Evolutionary conservation across 2,329 filamentous ascomycete species (phyloP), one percentile per base, ranked within the genome.

Genomic region (Beauveria sp.): DNA sequence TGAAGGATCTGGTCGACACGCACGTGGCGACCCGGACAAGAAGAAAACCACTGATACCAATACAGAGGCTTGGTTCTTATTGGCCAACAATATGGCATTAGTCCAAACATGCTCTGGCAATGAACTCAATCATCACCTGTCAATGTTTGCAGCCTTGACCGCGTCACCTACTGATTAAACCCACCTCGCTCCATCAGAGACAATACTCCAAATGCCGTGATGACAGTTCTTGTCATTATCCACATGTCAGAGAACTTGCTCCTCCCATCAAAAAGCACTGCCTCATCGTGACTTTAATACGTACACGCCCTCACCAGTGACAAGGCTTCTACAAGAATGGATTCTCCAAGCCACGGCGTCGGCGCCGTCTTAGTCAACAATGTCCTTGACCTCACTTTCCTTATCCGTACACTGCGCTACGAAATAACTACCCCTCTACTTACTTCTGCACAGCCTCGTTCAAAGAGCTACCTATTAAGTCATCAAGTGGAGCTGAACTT

Each of bases 231-330:
- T 38, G 20, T 26, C 26, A 9, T 42, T 58, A 50, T 50, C 55
- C 55, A 50, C 55, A 38, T 28, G 46, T 22, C 16, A 24, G 20
- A 26, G 26, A 10, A 28, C 24, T 26, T 26, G 14, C 6, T 28
- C 54, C 12, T 22, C 24, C 49, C 26, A 10, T 24, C 22, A 24
- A 24, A 22, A 3, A 50, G 55, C 55, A 58, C 55, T 58, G 55
- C 55, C 55, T 58, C 55, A 42, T 58, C 55, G 30, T 42, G 45
- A 58, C 18, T 26, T 58, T 57, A 28, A 16, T 58, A 50, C 45
- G 1, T 28, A 40, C 55, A 58, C 55, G 5, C 55, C 55, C 55
- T 22, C n/a, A 9, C n/a, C 28, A n/a, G 26, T 30, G 22, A 46
- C 42, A 34, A 18, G 43, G 54, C 43, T 57, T 26, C 16, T 54